These are phyloP conservation scores for Nannochloropsis oceanica DNA, from an alignment of 108 stramenopile species.

Conservation along the genomic window DNA sequence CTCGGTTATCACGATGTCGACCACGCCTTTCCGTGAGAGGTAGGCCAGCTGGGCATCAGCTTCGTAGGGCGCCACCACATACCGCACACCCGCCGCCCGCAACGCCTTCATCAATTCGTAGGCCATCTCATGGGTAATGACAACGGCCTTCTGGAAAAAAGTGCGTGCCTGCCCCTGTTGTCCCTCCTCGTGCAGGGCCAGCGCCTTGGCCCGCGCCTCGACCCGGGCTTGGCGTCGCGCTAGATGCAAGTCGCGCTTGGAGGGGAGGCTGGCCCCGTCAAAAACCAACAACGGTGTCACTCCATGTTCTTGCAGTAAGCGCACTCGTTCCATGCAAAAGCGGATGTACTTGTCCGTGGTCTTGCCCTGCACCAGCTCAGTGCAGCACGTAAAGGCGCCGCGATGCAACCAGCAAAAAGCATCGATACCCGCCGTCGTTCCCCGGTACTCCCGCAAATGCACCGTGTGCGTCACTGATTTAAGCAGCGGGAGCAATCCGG, in stretches of 20 bases:
- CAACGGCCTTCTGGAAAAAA: constrained; percentile 41
- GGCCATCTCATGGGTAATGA: constrained; percentile 47
- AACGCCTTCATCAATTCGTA: constrained; percentile 37
- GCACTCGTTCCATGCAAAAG: constrained; percentile 42
- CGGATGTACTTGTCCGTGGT: constrained; percentile 18
- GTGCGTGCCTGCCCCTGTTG: constrained; percentile 33
- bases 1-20: constrained; percentile 83
- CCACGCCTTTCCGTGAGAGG: constrained; percentile 43
- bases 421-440: constrained; percentile 15
- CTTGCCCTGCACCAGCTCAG: constrained; percentile 15
- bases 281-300: constrained; percentile 55
- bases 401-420: constrained; percentile 34
- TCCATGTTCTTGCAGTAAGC: constrained; percentile 31
- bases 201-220: constrained; percentile 17
- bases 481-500: constrained; percentile 1
- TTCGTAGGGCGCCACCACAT: constrained; percentile 89
- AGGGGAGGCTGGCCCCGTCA: constrained; percentile 53
- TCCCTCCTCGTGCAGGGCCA: constrained; percentile 11
- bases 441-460: constrained; percentile 13
- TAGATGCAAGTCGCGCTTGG: constrained; percentile 31
- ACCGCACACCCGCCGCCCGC: constrained; percentile 37
- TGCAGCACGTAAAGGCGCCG: constrained; percentile 31
- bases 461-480: constrained; percentile 17
- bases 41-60: constrained; percentile 92
- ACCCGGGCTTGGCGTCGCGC: constrained; percentile 33